Base-by-base conservation (phyloP, 176 grass and related monocot genomes). In the Eremochloa ophiuroides region DNA sequence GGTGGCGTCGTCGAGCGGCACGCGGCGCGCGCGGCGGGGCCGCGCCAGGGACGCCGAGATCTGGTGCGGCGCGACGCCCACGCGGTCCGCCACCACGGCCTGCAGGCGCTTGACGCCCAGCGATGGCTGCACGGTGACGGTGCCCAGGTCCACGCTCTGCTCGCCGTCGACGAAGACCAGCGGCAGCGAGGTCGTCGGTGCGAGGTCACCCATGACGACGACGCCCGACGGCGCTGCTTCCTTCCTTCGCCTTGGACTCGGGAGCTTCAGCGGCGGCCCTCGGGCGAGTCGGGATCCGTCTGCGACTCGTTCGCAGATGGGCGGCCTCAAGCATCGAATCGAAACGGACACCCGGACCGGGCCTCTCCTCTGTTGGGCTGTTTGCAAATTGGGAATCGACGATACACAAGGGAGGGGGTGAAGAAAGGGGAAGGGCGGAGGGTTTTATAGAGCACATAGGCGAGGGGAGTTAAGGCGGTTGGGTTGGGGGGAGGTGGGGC, bases 121-220 rank as follows among this genome's bases (percentile, higher is more conserved):
- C 5, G 89, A 76, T 0, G 92, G 89, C 20, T 77, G 51, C 4
- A 98, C 83, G 27, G 87, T 46, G 10, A 94, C 76, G 2, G 76
- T 91, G 74, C 95, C 95, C n/a, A 98, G 53, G 60, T 98, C 84
- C 6, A 94, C 61, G 85, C 55, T 88, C 74, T 78, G 73, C 15
- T 86, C 89, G 50, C 92, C 92, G 62, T 97, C 92, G 30, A 88
- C 80, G 84, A 94, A 85, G 2, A 94, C 60, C 17, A 98, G 85
- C 13, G 90, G 90, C 11, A 97, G 70, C 25, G 9, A 4, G 35
- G 50, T 2, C 27, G 62, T 8, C 5, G 76, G 18, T 4, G 78
- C 39, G 18, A 88, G 37, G 13, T 78, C 81, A 16, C 81, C 91
- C 77, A 93, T 91, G 50, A 0, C 20, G 37, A 7, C 53, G 50